Evolutionary conservation across 2,329 filamentous ascomycete genomes (phyloP).

Genomic region (Zymoseptoria passerinii): DNA sequence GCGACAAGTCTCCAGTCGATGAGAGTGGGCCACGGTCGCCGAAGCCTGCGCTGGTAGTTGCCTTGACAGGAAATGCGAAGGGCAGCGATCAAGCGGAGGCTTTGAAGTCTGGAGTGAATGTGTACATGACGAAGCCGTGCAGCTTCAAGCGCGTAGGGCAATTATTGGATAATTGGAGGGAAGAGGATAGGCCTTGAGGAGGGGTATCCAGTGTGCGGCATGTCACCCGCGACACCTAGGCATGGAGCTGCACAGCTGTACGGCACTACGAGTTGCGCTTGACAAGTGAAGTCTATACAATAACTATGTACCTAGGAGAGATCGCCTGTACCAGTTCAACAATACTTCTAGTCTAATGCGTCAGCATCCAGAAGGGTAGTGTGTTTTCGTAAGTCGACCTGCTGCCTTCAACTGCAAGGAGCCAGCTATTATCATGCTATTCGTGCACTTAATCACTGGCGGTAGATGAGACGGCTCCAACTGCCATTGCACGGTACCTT

Average conservation of each 20-base stretch:
- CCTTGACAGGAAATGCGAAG: conserved; percentile 28
- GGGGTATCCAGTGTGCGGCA: background rate
- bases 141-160: conserved; percentile 21
- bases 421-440: no score
- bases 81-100: conserved; percentile 22
- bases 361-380: no score
- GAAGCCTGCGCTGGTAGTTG: conserved; percentile 19
- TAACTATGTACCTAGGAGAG: background rate
- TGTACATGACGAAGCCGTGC: conserved; percentile 29
- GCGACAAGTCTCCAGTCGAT: background rate
- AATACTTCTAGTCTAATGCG: background rate
- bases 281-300: background rate
- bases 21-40: background rate
- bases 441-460: no score
- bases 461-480: no score
- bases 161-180: conserved; percentile 13
- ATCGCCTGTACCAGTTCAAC: background rate
- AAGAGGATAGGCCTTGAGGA: background rate
- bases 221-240: background rate
- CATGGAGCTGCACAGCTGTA: background rate
- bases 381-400: no score
- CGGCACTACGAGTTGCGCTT: background rate
- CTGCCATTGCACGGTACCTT: background rate
- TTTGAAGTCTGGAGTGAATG: conserved; percentile 23
- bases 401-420: no score